Percentiles rank a stretch among this genome's conserved stretches.
phyloP scores from a whole-genome alignment of 345 rosid genomes.

The Camelina hispida region DNA sequence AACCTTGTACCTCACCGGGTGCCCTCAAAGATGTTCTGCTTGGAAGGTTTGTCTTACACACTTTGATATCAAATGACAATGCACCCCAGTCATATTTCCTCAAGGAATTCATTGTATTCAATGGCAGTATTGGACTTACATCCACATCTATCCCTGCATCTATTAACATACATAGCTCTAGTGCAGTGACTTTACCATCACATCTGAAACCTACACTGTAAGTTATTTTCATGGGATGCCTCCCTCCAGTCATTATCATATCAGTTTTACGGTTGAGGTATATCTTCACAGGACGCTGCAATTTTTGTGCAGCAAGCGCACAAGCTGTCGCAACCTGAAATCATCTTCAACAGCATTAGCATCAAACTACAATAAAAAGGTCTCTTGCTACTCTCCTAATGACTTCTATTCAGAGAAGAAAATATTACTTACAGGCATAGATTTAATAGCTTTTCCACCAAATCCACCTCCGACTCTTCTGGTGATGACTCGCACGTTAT shows the following conservation, averaged over 20 bases:
- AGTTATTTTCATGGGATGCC: slow-evolving; percentile 91
- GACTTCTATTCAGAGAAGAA: slow-evolving; percentile 10
- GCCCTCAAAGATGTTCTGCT: slow-evolving; percentile 82
- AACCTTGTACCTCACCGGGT: slow-evolving; percentile 88
- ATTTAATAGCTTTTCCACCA: slow-evolving; percentile 82
- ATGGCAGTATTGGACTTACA: slow-evolving; percentile 64
- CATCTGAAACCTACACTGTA: slow-evolving; percentile 87
- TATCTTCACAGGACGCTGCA: slow-evolving; percentile 69
- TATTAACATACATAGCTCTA: slow-evolving; percentile 58
- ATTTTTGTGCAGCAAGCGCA: slow-evolving; percentile 76
- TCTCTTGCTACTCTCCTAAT: slow-evolving; percentile 8
- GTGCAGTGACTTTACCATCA: slow-evolving; percentile 79
- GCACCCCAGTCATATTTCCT: slow-evolving; percentile 90
- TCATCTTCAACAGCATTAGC: slow-evolving; percentile 9
- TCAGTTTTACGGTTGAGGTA: slow-evolving; percentile 79
- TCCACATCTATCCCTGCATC: slow-evolving; percentile 66
- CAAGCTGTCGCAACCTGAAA: slow-evolving; percentile 84
- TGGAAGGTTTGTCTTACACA: slow-evolving; percentile 80
- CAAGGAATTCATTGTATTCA: slow-evolving; percentile 45
- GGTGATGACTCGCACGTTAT: slow-evolving; percentile 85
- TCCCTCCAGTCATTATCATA: slow-evolving; percentile 92
- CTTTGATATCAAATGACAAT: slow-evolving; percentile 74
- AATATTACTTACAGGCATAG: slow-evolving; percentile 69
- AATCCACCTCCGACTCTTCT: slow-evolving; percentile 94
- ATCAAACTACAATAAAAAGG: not conserved